Evolutionary conservation across 2,329 filamentous ascomycete species (phyloP).

Genomic region (Intubia oerlemansii): DNA sequence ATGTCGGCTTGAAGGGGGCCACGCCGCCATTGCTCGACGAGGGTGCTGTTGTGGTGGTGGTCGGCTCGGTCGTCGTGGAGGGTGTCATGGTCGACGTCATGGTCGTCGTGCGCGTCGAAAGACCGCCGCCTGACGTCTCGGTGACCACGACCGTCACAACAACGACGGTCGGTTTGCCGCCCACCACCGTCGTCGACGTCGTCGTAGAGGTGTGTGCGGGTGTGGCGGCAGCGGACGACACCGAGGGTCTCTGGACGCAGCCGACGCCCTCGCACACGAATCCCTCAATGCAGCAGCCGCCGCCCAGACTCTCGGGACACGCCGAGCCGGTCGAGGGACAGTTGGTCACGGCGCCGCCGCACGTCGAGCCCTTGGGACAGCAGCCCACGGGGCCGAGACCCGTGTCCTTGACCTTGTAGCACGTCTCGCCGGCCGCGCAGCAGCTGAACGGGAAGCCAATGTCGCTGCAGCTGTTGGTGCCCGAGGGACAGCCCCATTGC

Average conservation of each 20-base stretch:
- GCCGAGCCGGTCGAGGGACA: conserved; percentile 41
- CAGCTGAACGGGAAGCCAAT: conserved; percentile 52
- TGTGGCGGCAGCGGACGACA: conserved; percentile 6
- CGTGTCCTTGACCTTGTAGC: conserved; percentile 40
- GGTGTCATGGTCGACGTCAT: conserved; percentile 18
- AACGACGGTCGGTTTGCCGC: too few relatives aligned
- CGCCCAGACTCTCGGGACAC: conserved; percentile 43
- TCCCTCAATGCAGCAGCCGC: conserved; percentile 56
- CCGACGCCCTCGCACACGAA: conserved; percentile 49
- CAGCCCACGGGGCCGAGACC: conserved; percentile 51
- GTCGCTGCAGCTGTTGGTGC: conserved; percentile 39
- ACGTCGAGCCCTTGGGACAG: conserved; percentile 44
- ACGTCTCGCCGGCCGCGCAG: conserved; percentile 44
- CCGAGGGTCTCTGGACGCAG: conserved; percentile 28
- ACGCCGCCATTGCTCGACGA: conserved; percentile 17
- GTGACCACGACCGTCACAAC: too few relatives aligned
- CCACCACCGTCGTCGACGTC: conserved; percentile 18
- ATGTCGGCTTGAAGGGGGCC: conserved; percentile 26
- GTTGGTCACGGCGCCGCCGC: conserved; percentile 37
- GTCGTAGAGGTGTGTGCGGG: conserved; percentile 13
- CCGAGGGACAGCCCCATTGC: conserved; percentile 42
- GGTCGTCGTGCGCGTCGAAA: conserved; percentile 15
- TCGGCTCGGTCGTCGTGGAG: conserved; percentile 18
- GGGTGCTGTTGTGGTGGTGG: conserved; percentile 15
- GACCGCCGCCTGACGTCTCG: too few relatives aligned